A percentile compares a stretch with the other conserved stretches of the same genome.
These are phyloP conservation scores for Lachnellula subtilissima DNA, from an alignment of 2,329 filamentous ascomycete species.

Conservation along the genomic window DNA sequence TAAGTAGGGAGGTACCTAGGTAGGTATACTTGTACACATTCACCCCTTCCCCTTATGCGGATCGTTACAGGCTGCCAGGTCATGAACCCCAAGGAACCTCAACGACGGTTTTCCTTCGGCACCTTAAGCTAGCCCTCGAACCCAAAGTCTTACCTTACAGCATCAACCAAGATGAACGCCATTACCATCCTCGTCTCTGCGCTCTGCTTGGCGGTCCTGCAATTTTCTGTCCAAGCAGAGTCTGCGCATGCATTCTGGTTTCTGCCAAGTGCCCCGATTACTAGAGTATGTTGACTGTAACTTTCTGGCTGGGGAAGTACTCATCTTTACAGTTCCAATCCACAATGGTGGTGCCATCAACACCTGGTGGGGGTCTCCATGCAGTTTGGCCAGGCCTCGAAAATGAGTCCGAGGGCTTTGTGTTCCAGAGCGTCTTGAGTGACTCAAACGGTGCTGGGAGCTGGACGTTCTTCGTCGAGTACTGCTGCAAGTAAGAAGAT, in stretches of 20 bases:
- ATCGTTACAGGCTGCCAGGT: too few relatives aligned
- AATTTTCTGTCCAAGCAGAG: not conserved
- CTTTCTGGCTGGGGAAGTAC: not conserved
- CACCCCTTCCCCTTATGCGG: too few relatives aligned
- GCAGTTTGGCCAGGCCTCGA: conserved; percentile 17
- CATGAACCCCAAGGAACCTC: not conserved
- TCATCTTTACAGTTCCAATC: conserved; percentile 12
- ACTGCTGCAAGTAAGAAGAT: conserved; percentile 20
- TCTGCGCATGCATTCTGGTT: conserved; percentile 11
- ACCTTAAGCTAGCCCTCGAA: not conserved
- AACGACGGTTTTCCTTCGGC: not conserved
- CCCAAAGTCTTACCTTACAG: not conserved
- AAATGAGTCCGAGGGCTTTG: conserved; percentile 12
- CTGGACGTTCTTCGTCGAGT: conserved; percentile 22
- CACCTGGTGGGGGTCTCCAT: conserved; percentile 11
- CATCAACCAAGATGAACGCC: conserved; percentile 20
- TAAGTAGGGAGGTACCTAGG: not conserved
- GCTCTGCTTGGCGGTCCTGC: conserved; percentile 1
- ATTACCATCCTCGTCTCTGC: not conserved
- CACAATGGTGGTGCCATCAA: conserved; percentile 19
- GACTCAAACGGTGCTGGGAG: conserved; percentile 17
- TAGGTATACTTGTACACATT: not conserved
- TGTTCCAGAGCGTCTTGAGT: conserved; percentile 19
- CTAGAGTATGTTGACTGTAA: conserved; percentile 7
- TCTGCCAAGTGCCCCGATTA: conserved; percentile 12